Evolutionary conservation across 768 basidiomycete genomes (phyloP).

Genomic region (Hygrocybe coccinea): DNA sequence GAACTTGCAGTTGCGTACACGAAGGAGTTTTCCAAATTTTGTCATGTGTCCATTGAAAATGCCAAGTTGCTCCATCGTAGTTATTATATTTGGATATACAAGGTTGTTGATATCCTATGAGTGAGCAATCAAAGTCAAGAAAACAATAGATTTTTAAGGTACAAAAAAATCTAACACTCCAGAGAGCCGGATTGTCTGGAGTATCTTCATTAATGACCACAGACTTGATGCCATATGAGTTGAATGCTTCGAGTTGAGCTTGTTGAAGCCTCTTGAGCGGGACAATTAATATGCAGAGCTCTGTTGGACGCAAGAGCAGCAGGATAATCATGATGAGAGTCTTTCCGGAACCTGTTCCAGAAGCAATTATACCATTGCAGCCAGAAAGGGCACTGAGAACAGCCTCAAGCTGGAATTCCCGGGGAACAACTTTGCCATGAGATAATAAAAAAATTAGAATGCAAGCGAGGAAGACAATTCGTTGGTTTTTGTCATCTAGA

Average conservation of each 20-base stretch:
- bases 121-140: too few species aligned
- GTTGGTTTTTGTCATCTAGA: neutral
- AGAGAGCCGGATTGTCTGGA: constrained; percentile 15
- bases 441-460: neutral
- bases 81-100: constrained; percentile 4
- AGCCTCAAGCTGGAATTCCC: neutral
- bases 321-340: constrained; percentile 23
- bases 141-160: too few species aligned
- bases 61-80: constrained; percentile 17
- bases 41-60: constrained; percentile 16
- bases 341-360: too few species aligned
- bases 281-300: constrained; percentile 8
- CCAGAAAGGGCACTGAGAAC: neutral
- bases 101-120: too few species aligned
- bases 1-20: constrained; percentile 6
- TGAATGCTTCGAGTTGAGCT: constrained; percentile 9
- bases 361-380: neutral
- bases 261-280: constrained; percentile 13
- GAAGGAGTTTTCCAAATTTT: constrained; percentile 12
- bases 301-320: constrained; percentile 16
- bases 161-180: constrained; percentile 18
- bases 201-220: constrained; percentile 18
- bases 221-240: constrained; percentile 17
- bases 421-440: neutral
- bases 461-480: neutral